Evolutionary conservation across 139 green algal species (phyloP), one percentile per base, ranked within the genome.

Genomic region (Chlorella sorokiniana): DNA sequence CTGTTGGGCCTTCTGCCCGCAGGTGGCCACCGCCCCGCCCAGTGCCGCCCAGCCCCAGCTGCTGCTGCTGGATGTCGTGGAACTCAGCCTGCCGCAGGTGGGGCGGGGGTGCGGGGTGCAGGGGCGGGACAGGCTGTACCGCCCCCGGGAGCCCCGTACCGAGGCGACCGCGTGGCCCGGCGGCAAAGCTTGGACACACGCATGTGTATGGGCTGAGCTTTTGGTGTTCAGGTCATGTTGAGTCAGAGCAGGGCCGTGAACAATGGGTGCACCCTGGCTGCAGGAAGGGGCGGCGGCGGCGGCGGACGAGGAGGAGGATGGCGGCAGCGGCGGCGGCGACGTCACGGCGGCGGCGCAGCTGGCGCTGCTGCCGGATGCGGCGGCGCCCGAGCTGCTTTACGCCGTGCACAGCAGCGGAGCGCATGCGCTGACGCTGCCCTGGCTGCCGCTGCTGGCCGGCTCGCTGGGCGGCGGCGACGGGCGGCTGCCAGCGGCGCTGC

Each of bases 371-470:
- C 48, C 62, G 35, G 84, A 89, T 9, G 44, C 41, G 25, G 70
- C 83, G 9, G 72, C 59, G 0, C 38, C 83, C n/a, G 86, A 90
- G 59, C 16, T 77, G 63, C 33, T 87, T n/a, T 87, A 82, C 54
- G 61, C 51, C 52, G 38, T 82, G 69, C 62, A 69, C 29, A 35
- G 38, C 38, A 42, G 62, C 74, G 82, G 68, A 3, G 85, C 83
- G 1, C 61, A 77, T 35, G 74, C 83, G 2, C 8, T 89, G 25
- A 54, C 51, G 3, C 69, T 89, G 42, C 22, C 85, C 20, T 89
- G 85, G 85, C 82, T 89, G 77, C 85, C 85, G 16, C 56, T 83
- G 42, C 45, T 89, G 44, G 82, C 85, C 22, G 70, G 27, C 20
- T 23, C 77, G 67, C 31, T 61, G 42, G 72, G 25, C 9, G 52